Percentiles rank a stretch among this genome's conserved stretches.
Conservation (phyloP, 345 rosid genomes). For the Brassica napus region DNA sequence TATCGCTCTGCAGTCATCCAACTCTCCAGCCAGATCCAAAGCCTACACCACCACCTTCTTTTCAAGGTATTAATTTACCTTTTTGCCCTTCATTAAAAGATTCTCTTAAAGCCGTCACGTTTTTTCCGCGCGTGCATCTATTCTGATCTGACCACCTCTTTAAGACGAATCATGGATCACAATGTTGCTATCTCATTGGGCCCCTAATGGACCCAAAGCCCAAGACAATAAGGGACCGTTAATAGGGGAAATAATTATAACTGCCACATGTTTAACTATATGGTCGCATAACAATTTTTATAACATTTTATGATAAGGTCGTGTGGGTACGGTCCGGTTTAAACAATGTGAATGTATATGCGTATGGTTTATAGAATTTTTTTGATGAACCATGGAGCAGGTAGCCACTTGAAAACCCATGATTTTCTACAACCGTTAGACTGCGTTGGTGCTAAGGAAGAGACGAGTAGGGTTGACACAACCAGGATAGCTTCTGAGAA, state of each 20-base stretch:
- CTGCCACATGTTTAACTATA: not conserved
- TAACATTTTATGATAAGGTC: not conserved
- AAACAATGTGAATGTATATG: not conserved
- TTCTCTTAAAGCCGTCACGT: constrained; percentile 17
- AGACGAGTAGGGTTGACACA: constrained; percentile 42
- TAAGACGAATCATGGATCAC: constrained; percentile 34
- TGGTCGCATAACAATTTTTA: not conserved
- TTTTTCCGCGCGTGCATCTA: constrained; percentile 51
- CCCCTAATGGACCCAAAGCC: constrained; percentile 33
- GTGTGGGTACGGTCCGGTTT: not conserved
- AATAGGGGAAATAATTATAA: not conserved
- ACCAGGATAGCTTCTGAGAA: constrained; percentile 49
- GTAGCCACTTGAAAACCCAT: constrained; percentile 65
- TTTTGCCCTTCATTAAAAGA: constrained; percentile 23
- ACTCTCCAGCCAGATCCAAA: constrained; percentile 77
- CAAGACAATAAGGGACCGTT: constrained; percentile 20
- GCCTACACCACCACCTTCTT: constrained; percentile 39
- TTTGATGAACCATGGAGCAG: constrained; percentile 37
- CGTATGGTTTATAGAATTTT: not conserved
- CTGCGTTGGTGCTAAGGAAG: constrained; percentile 60
- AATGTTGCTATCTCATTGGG: constrained; percentile 30
- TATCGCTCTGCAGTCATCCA: constrained; percentile 84
- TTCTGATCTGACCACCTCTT: constrained; percentile 37
- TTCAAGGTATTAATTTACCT: constrained; percentile 56
- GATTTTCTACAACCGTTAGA: constrained; percentile 80